Conservation (phyloP, 768 basidiomycete species). For the Macrolepiota fuliginosa region DNA sequence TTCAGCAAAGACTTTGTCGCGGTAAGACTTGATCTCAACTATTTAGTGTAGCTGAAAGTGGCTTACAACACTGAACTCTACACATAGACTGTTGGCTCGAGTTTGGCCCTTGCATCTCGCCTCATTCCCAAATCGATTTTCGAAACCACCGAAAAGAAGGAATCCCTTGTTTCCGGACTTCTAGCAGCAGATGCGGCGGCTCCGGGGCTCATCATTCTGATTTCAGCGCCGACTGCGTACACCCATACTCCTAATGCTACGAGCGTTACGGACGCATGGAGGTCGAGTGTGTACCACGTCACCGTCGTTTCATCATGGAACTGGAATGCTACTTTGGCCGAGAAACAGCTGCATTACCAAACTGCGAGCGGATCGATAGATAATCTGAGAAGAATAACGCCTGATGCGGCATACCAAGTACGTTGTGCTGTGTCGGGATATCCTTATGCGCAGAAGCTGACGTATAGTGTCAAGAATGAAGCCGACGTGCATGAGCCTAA, state of each 20-base stretch:
- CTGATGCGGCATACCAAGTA: constrained; percentile 44
- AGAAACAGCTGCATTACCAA: constrained; percentile 32
- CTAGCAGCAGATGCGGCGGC: constrained; percentile 32
- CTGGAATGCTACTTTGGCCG: constrained; percentile 39
- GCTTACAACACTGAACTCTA: background rate
- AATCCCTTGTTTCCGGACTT: constrained; percentile 34
- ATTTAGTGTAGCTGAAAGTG: background rate
- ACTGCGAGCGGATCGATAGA: constrained; percentile 36
- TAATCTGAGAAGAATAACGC: constrained; percentile 38
- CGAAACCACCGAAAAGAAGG: constrained; percentile 24
- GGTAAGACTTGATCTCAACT: constrained; percentile 21
- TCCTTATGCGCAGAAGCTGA: background rate
- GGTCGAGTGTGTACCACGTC: constrained; percentile 43
- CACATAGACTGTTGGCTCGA: constrained; percentile 35
- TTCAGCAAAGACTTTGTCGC: constrained; percentile 37
- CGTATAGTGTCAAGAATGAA: constrained; percentile 34
- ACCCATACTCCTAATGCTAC: constrained; percentile 30
- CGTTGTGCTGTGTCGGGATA: constrained; percentile 15
- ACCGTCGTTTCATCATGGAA: constrained; percentile 43
- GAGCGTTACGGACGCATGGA: constrained; percentile 45
- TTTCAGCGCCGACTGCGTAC: constrained; percentile 36
- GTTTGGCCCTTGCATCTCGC: constrained; percentile 41
- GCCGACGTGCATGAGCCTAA: constrained; percentile 48
- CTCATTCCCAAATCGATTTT: constrained; percentile 41
- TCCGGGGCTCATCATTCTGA: constrained; percentile 39